These are phyloP conservation scores for Mucor mucedo DNA, from an alignment of 371 early-diverging fungal genomes.

Conservation along the genomic window DNA sequence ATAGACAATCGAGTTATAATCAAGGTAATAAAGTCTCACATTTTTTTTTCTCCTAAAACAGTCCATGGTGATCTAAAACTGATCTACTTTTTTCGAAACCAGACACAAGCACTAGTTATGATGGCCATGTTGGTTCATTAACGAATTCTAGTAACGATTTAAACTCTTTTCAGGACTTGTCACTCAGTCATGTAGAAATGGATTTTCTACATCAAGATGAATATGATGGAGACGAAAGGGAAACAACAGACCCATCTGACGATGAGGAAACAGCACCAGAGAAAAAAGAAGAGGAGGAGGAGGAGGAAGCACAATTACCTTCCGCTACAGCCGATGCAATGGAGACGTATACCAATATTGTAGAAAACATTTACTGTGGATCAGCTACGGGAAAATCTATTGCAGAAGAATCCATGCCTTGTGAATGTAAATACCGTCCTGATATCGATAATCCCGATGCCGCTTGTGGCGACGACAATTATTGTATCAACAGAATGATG, in stretches of 20 bases:
- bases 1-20: conserved; percentile 9
- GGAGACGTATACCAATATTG: conserved; percentile 60
- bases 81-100: not conserved
- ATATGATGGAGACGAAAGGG: not conserved
- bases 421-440: conserved; percentile 76
- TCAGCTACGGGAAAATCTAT: conserved; percentile 69
- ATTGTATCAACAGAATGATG: conserved; percentile 89
- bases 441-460: conserved; percentile 39
- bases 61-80: conserved; percentile 6
- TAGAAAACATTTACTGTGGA: conserved; percentile 70
- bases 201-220: not conserved
- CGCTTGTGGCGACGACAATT: conserved; percentile 84
- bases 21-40: conserved; percentile 1
- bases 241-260: not conserved
- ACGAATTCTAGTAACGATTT: conserved; percentile 3
- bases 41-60: conserved; percentile 2
- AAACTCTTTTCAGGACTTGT: conserved; percentile 3
- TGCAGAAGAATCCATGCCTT: conserved; percentile 78
- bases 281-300: conserved; percentile 10
- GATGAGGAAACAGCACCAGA: not conserved
- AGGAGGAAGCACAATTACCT: conserved; percentile 20
- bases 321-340: conserved; percentile 53
- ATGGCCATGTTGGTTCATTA: conserved; percentile 1
- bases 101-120: conserved; percentile 18
- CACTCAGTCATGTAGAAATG: not conserved